These are phyloP conservation scores for Chlamydomonas asymmetrica DNA, from an alignment of 139 green algal species.

Conservation along the genomic window DNA sequence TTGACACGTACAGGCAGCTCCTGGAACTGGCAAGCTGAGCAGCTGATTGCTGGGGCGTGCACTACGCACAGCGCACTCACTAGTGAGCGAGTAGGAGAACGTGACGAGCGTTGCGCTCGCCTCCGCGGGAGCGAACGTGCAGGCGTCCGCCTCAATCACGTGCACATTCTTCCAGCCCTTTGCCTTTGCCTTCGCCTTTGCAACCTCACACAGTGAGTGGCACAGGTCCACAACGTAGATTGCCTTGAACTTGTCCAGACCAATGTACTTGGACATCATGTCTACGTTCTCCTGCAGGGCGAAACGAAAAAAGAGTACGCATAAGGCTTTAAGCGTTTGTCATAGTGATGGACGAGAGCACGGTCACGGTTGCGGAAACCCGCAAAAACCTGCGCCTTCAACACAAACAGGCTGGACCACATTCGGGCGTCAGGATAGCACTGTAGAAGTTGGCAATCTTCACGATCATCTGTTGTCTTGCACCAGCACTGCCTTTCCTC, in stretches of 20 bases:
- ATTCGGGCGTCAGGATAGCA: no score
- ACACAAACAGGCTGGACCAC: no score
- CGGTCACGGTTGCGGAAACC: no score
- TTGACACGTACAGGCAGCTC: no score
- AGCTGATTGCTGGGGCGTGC: no score
- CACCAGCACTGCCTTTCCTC: no score
- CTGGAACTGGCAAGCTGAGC: no score
- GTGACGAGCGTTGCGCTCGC: slow-evolving; percentile 86
- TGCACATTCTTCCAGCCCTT: slow-evolving; percentile 94
- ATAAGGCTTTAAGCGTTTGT: no score
- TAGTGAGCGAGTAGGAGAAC: slow-evolving; percentile 98
- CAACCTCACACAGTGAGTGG: slow-evolving; percentile 84
- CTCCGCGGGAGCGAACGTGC: slow-evolving; percentile 73
- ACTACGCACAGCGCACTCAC: slow-evolving; percentile 55
- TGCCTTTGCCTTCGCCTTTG: slow-evolving; percentile 74
- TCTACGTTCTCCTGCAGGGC: slow-evolving; percentile 88
- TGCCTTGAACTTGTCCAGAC: slow-evolving; percentile 85
- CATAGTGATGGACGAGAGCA: no score
- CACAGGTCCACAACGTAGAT: slow-evolving; percentile 98
- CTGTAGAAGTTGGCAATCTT: no score
- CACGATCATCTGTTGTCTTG: no score
- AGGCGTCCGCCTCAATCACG: slow-evolving; percentile 92
- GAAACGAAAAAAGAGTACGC: background rate
- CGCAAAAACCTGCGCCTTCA: no score
- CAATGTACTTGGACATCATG: slow-evolving; percentile 92